A percentile compares a stretch with the other conserved stretches of the same genome.
These are phyloP conservation scores for Calocybe cyanea DNA, from an alignment of 768 basidiomycete species.

Conservation along the genomic window DNA sequence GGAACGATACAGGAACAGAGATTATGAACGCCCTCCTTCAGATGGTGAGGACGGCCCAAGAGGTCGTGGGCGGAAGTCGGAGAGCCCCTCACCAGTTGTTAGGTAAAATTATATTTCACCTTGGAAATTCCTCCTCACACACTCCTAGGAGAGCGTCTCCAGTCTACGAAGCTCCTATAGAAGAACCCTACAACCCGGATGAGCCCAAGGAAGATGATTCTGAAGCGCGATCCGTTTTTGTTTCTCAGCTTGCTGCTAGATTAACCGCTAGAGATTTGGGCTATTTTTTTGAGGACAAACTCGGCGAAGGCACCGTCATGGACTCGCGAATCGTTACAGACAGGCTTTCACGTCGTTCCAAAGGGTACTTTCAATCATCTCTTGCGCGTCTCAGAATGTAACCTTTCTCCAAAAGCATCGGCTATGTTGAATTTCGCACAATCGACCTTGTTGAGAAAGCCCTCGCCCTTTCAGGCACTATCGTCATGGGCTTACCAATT, in stretches of 20 bases:
- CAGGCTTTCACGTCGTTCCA: slow-evolving; percentile 91
- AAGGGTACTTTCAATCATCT: slow-evolving; percentile 63
- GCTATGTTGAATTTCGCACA: slow-evolving; percentile 94
- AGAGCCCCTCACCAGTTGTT: slow-evolving; percentile 42
- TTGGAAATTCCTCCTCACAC: slow-evolving; percentile 1
- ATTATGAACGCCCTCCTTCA: slow-evolving; percentile 28
- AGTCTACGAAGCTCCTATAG: slow-evolving; percentile 58
- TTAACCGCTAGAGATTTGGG: slow-evolving; percentile 96
- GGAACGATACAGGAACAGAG: slow-evolving; percentile 45
- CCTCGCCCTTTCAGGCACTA: slow-evolving; percentile 83
- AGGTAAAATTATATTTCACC: slow-evolving; percentile 31
- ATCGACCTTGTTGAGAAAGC: slow-evolving; percentile 92
- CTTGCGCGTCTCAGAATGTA: neutral
- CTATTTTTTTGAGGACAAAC: slow-evolving; percentile 97
- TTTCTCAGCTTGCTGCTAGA: slow-evolving; percentile 95
- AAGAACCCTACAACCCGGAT: slow-evolving; percentile 76
- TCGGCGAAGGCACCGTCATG: slow-evolving; percentile 91
- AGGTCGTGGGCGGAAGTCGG: slow-evolving; percentile 29
- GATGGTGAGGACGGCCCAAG: slow-evolving; percentile 37
- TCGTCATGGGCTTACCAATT: slow-evolving; percentile 98
- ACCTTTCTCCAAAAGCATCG: slow-evolving; percentile 59
- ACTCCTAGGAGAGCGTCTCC: slow-evolving; percentile 65
- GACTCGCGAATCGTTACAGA: slow-evolving; percentile 97
- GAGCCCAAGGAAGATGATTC: slow-evolving; percentile 95
- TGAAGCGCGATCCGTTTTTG: slow-evolving; percentile 97